Conservation (phyloP, 2,329 filamentous ascomycete species). For the Stylonectria norvegica region DNA sequence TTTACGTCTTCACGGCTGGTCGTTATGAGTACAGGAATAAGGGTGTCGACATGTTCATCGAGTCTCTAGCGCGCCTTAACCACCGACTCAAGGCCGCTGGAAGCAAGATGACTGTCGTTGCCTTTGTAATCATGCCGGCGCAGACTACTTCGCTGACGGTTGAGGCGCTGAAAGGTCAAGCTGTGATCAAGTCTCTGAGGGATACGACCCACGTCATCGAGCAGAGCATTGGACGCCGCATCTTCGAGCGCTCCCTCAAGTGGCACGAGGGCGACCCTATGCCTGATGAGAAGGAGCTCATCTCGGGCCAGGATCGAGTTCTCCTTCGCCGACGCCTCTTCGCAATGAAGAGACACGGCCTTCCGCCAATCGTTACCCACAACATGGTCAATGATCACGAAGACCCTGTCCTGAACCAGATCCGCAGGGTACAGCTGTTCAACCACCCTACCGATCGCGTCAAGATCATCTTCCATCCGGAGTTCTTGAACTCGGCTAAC, state of each 20-base stretch:
- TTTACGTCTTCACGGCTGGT: constrained; percentile 96
- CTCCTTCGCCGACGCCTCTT: constrained; percentile 87
- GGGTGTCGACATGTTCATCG: constrained; percentile 99
- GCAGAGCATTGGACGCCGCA: constrained; percentile 83
- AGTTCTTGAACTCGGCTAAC: constrained; percentile 94
- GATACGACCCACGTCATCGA: constrained; percentile 94
- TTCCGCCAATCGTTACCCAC: constrained; percentile 96
- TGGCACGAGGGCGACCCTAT: constrained; percentile 94
- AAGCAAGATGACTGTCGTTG: constrained; percentile 90
- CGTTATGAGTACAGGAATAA: constrained; percentile 98
- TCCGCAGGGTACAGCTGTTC: constrained; percentile 93
- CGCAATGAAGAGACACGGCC: constrained; percentile 87
- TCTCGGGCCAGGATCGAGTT: constrained; percentile 88
- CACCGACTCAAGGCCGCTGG: constrained; percentile 81
- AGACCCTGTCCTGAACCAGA: constrained; percentile 92
- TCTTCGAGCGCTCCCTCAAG: constrained; percentile 89
- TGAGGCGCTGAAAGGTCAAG: constrained; percentile 92
- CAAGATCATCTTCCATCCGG: constrained; percentile 97
- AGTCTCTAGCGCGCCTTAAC: constrained; percentile 90
- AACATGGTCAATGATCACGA: constrained; percentile 96
- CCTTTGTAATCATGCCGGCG: constrained; percentile 98
- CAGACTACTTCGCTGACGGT: constrained; percentile 94
- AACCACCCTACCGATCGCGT: constrained; percentile 93
- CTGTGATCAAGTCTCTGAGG: constrained; percentile 91
- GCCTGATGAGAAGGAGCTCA: constrained; percentile 94